A percentile compares a stretch with the other conserved stretches of the same genome.
Conservation (phyloP, 768 basidiomycete genomes). For the Goffeauzyma gilvescens region DNA sequence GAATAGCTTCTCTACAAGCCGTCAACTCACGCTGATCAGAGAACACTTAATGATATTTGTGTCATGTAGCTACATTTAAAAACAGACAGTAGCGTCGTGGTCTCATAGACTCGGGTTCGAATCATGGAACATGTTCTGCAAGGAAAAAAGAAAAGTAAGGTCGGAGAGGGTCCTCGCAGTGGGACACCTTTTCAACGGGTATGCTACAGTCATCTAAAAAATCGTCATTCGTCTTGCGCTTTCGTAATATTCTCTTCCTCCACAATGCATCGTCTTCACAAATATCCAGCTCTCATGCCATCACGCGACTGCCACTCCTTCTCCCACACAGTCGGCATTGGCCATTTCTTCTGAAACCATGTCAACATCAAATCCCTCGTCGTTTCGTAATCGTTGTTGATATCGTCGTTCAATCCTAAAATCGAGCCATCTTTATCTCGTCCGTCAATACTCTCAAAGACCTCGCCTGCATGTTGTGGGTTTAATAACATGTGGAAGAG, state of each 20-base stretch:
- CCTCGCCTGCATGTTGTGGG: slow-evolving; percentile 15
- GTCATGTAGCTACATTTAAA: too few species aligned
- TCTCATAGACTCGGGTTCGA: too few species aligned
- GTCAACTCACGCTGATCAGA: too few species aligned
- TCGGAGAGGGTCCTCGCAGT: too few species aligned
- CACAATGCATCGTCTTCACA: not conserved
- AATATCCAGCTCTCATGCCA: not conserved
- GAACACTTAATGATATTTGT: too few species aligned
- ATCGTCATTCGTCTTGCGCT: too few species aligned
- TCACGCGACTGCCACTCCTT: not conserved
- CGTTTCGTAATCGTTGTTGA: slow-evolving; percentile 20
- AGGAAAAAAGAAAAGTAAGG: too few species aligned
- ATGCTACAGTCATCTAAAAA: not conserved
- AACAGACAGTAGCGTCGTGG: too few species aligned
- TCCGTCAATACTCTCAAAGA: slow-evolving; percentile 19
- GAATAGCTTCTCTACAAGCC: too few species aligned
- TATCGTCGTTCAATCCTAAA: slow-evolving; percentile 28
- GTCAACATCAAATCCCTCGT: slow-evolving; percentile 6
- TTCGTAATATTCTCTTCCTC: too few species aligned
- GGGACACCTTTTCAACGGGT: not conserved
- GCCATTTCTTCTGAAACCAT: slow-evolving; percentile 9
- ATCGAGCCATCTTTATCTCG: slow-evolving; percentile 14
- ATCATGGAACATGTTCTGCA: too few species aligned
- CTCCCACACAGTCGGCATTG: slow-evolving; percentile 9
- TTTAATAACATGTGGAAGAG: slow-evolving; percentile 26